These are phyloP conservation scores for Blumeria graminis DNA, from an alignment of 2,329 filamentous ascomycete species.

Conservation along the genomic window DNA sequence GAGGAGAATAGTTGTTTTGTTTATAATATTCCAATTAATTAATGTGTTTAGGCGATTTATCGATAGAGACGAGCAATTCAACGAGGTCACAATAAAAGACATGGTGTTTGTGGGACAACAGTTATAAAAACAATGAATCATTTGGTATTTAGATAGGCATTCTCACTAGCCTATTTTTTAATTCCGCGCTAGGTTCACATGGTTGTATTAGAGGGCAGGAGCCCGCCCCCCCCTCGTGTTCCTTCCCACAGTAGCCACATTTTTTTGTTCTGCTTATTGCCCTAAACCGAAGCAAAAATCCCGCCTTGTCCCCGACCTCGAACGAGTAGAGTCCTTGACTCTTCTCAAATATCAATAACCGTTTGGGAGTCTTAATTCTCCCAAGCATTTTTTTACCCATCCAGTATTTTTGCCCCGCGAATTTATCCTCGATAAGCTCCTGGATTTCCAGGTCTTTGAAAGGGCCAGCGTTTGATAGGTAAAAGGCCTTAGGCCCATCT, in stretches of 20 bases:
- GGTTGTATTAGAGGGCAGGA: background rate
- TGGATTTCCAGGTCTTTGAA: background rate
- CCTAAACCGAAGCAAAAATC: background rate
- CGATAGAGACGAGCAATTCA: too few relatives aligned
- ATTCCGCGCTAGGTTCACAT: too few relatives aligned
- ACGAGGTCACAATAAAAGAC: too few relatives aligned
- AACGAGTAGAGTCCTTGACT: background rate
- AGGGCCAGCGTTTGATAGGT: background rate
- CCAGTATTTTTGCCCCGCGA: background rate
- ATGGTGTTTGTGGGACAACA: too few relatives aligned
- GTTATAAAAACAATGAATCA: too few relatives aligned
- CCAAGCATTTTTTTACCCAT: too few relatives aligned
- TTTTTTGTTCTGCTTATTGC: background rate
- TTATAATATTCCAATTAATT: too few relatives aligned
- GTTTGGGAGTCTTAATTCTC: too few relatives aligned
- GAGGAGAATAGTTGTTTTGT: background rate
- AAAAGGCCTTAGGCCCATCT: background rate
- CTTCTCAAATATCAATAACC: background rate
- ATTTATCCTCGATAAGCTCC: background rate
- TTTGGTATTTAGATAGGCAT: too few relatives aligned
- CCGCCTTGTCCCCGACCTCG: background rate
- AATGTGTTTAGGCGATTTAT: too few relatives aligned
- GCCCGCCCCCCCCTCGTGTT: background rate
- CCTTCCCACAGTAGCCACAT: background rate
- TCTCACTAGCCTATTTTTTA: too few relatives aligned